These are phyloP conservation scores for fission yeast (Schizosaccharomyces pombe) DNA, from an alignment of 805 yeast genomes.

Conservation along the genomic window ASM294v3 CU329670.1:2794501-2795000, in stretches of 20 bases:
- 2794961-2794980: constrained; percentile 49
- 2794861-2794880: not conserved
- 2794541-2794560: constrained; percentile 96
- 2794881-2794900: not conserved
- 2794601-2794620: constrained; percentile 98
- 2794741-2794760: not conserved
- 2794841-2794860: constrained; percentile 26
- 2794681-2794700: constrained; percentile 91
- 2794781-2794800: not conserved
- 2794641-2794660: constrained; percentile 95
- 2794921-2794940: not conserved
- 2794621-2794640: constrained; percentile 99
- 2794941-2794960: constrained; percentile 6
- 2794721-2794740: constrained; percentile 31
- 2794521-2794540: constrained; percentile 95
- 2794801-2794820: not conserved
- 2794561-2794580: constrained; percentile 60
- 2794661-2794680: constrained; percentile 96
- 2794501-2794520: constrained; percentile 93
- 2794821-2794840: not conserved
- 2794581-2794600: constrained; percentile 98
- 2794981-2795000: constrained; percentile 36
- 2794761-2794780: not conserved
- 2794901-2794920: not conserved
- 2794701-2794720: constrained; percentile 71